Percentiles rank a stretch among this genome's conserved stretches.
Conservation (phyloP, 2,329 filamentous ascomycete species). For the Eurotiales sp. region DNA sequence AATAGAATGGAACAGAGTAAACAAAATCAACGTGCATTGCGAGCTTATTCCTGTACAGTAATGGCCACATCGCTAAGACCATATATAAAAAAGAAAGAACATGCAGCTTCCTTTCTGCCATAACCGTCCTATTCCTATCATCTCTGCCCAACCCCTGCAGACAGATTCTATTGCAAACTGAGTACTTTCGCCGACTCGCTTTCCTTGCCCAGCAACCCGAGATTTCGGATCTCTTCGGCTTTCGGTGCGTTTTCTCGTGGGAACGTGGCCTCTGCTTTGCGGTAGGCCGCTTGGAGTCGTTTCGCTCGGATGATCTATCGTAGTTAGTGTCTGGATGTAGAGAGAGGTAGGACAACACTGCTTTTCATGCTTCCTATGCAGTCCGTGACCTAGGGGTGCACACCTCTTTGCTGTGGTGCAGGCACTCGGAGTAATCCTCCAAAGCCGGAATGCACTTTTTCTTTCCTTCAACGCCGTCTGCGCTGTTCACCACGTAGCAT, state of each 20-base stretch:
- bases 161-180: constrained; percentile 17
- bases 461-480: constrained; percentile 74
- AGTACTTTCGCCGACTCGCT: constrained; percentile 67
- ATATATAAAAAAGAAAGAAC: constrained; percentile 10
- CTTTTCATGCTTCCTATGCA: neutral
- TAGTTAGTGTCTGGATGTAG: no score
- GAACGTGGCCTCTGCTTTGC: constrained; percentile 71
- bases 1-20: neutral
- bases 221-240: constrained; percentile 79
- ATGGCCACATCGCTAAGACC: constrained; percentile 10
- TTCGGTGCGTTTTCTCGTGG: constrained; percentile 76
- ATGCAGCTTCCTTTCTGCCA: neutral
- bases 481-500: constrained; percentile 95
- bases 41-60: constrained; percentile 16
- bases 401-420: constrained; percentile 99
- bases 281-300: constrained; percentile 78
- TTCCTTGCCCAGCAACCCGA: constrained; percentile 79
- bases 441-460: constrained; percentile 80
- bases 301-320: constrained; percentile 70
- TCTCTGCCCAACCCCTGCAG: no score
- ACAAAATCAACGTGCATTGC: constrained; percentile 7
- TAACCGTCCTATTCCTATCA: no score
- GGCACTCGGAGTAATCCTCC: constrained; percentile 98
- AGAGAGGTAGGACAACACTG: no score
- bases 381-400: neutral